Percentiles rank a stretch among this genome's conserved stretches.
Evolutionary conservation across 768 basidiomycete genomes (phyloP).

Genomic region (Tubosaeta sp.): DNA sequence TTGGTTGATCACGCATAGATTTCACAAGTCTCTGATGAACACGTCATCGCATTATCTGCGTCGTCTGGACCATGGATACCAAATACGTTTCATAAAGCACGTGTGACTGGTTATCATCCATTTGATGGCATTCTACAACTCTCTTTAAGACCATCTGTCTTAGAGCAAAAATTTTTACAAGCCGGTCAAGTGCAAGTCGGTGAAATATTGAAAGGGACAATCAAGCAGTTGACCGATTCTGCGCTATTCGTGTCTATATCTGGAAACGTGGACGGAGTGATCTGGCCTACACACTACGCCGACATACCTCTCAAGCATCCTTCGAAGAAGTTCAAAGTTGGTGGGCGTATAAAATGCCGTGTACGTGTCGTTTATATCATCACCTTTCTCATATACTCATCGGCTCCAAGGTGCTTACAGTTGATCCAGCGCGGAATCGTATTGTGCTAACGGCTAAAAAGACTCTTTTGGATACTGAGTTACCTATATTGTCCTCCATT

Average conservation of each 20-base stretch:
- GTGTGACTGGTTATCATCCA: conserved; percentile 80
- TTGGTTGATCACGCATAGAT: conserved; percentile 50
- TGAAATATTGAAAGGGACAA: conserved; percentile 78
- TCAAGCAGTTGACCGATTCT: conserved; percentile 78
- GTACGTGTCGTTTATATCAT: conserved; percentile 41
- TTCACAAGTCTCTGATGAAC: conserved; percentile 89
- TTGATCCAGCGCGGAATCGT: conserved; percentile 77
- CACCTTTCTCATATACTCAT: not conserved
- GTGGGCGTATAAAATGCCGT: conserved; percentile 77
- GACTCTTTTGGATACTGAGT: conserved; percentile 73
- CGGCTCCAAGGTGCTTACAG: conserved; percentile 63
- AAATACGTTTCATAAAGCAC: conserved; percentile 75
- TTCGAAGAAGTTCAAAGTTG: conserved; percentile 82
- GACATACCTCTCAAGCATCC: conserved; percentile 95
- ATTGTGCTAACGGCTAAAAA: conserved; percentile 90
- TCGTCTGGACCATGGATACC: conserved; percentile 77
- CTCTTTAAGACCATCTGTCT: conserved; percentile 76
- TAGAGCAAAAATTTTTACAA: conserved; percentile 84
- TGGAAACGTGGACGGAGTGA: conserved; percentile 85
- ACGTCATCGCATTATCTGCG: conserved; percentile 68
- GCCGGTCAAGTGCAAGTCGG: conserved; percentile 81
- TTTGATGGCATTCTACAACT: conserved; percentile 88
- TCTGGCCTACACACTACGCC: conserved; percentile 94
- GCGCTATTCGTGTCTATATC: conserved; percentile 83
- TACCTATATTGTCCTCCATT: conserved; percentile 62